phyloP scores from a whole-genome alignment of 345 rosid genomes.

The Acer negundo region DNA sequence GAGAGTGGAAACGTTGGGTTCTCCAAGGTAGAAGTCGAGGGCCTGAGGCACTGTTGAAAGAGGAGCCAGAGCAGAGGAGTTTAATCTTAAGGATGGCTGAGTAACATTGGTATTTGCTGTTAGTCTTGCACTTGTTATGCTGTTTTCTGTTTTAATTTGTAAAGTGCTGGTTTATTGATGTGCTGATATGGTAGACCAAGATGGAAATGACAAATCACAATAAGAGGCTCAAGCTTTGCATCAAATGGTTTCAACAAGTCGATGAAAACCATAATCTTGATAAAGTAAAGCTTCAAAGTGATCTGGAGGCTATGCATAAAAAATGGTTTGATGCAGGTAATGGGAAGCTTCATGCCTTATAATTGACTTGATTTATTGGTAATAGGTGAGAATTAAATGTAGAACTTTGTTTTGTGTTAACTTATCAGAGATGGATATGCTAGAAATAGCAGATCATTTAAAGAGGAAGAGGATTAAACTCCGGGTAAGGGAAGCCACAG shows the following conservation, averaged over 20 bases:
- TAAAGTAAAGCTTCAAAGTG: slow-evolving; percentile 54
- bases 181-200: slow-evolving; percentile 49
- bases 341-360: not conserved
- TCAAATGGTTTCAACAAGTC: slow-evolving; percentile 70
- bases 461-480: slow-evolving; percentile 50
- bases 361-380: not conserved
- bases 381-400: not conserved
- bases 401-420: slow-evolving; percentile 4
- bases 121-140: not conserved
- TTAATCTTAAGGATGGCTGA: slow-evolving; percentile 68
- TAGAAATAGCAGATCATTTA: slow-evolving; percentile 54
- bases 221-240: slow-evolving; percentile 69
- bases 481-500: slow-evolving; percentile 40
- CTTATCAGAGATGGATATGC: slow-evolving; percentile 56
- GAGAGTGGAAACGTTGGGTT: slow-evolving; percentile 51
- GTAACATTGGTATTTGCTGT: not conserved
- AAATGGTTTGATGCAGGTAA: slow-evolving; percentile 58
- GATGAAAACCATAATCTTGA: slow-evolving; percentile 60
- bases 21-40: slow-evolving; percentile 75
- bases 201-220: slow-evolving; percentile 50
- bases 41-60: slow-evolving; percentile 71
- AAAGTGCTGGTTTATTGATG: not conserved
- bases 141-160: not conserved
- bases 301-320: slow-evolving; percentile 57
- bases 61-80: slow-evolving; percentile 65